Conservation (phyloP, 306 rosid species). For the Rubus idaeus region DNA sequence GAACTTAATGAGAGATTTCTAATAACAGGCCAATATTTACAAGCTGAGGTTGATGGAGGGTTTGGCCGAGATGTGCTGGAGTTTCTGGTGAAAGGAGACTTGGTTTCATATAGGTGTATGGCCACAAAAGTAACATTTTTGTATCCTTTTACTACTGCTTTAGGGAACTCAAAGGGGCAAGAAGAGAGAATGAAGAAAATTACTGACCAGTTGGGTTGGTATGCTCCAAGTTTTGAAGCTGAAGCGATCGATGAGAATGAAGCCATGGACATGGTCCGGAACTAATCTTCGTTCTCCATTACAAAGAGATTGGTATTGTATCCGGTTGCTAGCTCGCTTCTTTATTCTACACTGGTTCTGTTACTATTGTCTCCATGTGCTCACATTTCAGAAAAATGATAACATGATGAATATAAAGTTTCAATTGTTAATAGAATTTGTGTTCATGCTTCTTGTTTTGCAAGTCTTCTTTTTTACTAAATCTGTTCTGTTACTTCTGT, state of each 20-base stretch:
- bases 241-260: conserved; percentile 55
- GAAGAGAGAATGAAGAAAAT: conserved; percentile 76
- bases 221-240: conserved; percentile 87
- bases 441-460: background rate
- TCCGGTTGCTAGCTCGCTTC: background rate
- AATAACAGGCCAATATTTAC: conserved; percentile 64
- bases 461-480: background rate
- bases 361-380: background rate
- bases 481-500: background rate
- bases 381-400: background rate
- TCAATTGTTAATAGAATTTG: background rate
- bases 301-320: background rate
- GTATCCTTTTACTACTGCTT: conserved; percentile 91
- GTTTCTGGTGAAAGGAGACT: conserved; percentile 85
- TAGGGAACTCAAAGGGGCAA: conserved; percentile 93
- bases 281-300: background rate
- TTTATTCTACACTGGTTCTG: conserved; percentile 6
- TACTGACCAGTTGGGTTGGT: conserved; percentile 73
- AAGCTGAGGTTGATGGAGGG: conserved; percentile 90
- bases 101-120: conserved; percentile 70
- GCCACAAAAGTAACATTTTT: conserved; percentile 78
- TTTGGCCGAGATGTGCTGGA: conserved; percentile 79
- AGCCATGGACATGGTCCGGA: background rate
- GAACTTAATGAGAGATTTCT: background rate
- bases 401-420: background rate